phyloP scores from a whole-genome alignment of 2,329 filamentous ascomycete genomes.

The Botryotinia calthae region DNA sequence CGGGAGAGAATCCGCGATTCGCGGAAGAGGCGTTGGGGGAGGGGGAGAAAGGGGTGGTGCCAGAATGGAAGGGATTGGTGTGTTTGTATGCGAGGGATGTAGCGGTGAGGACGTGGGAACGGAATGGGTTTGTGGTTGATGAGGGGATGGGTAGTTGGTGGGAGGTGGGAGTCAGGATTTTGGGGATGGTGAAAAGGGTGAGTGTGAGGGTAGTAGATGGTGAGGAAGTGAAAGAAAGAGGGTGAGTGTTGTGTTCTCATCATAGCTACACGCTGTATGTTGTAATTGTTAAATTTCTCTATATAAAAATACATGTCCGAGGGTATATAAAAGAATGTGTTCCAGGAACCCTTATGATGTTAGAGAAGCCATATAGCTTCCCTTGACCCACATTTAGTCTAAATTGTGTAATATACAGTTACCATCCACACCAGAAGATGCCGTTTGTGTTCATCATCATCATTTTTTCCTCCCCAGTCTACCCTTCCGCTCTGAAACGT shows the following conservation, averaged over 20 bases:
- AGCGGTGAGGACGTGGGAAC: constrained; percentile 63
- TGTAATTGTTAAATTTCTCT: neutral
- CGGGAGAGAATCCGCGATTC: constrained; percentile 56
- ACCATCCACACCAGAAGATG: neutral
- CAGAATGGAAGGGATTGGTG: constrained; percentile 70
- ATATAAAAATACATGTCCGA: neutral
- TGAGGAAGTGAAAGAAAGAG: neutral
- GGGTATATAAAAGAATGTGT: neutral
- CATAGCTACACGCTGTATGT: neutral
- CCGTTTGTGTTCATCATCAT: neutral
- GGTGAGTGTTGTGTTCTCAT: neutral
- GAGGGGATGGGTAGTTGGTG: constrained; percentile 72
- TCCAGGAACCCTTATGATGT: neutral
- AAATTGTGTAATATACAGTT: neutral
- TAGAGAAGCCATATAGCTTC: neutral
- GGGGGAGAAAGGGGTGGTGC: constrained; percentile 39
- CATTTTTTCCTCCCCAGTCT: neutral
- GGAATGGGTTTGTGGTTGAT: constrained; percentile 72
- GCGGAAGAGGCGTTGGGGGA: constrained; percentile 45
- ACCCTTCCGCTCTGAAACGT: constrained; percentile 28
- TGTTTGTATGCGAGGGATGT: constrained; percentile 75
- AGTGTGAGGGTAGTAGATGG: neutral
- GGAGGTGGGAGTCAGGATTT: constrained; percentile 81
- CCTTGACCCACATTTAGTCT: neutral
- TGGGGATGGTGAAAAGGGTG: constrained; percentile 67